Conservation (phyloP, 2,329 filamentous ascomycete species). For the Exserohilum rostratum region DNA sequence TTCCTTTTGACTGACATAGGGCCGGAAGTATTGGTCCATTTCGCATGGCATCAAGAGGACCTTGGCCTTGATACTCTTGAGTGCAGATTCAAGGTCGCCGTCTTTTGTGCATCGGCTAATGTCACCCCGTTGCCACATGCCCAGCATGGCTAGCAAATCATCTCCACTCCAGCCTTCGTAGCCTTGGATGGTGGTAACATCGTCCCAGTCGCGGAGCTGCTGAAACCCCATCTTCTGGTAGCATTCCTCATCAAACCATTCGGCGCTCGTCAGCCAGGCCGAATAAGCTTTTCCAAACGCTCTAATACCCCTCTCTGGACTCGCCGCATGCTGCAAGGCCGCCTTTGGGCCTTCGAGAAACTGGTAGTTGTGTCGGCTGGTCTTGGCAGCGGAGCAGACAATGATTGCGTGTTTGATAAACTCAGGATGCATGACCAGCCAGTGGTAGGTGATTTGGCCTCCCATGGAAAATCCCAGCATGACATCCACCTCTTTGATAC, state of each 20-base stretch:
- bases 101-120: slow-evolving; percentile 37
- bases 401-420: slow-evolving; percentile 53
- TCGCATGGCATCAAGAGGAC: slow-evolving; percentile 49
- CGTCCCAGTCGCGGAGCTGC: slow-evolving; percentile 33
- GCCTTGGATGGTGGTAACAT: slow-evolving; percentile 26
- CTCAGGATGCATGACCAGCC: slow-evolving; percentile 57
- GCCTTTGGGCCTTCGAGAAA: slow-evolving; percentile 62
- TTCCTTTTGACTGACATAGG: slow-evolving; percentile 49
- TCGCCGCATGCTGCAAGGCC: slow-evolving; percentile 53
- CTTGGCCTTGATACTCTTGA: slow-evolving; percentile 46
- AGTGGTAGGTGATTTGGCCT: slow-evolving; percentile 61
- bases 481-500: slow-evolving; percentile 52
- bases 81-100: slow-evolving; percentile 38
- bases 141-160: slow-evolving; percentile 47
- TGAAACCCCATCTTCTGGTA: slow-evolving; percentile 45
- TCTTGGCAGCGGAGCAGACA: slow-evolving; percentile 59
- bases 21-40: slow-evolving; percentile 52
- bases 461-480: slow-evolving; percentile 65
- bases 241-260: slow-evolving; percentile 50
- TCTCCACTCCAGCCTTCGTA: slow-evolving; percentile 42
- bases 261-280: slow-evolving; percentile 50
- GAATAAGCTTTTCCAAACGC: slow-evolving; percentile 50
- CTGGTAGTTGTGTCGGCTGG: slow-evolving; percentile 59
- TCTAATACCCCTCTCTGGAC: slow-evolving; percentile 44
- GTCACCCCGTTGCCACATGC: slow-evolving; percentile 53